Evolutionary conservation across 2,329 filamentous ascomycete species (phyloP).

Genomic region (Aspergillus sp.): DNA sequence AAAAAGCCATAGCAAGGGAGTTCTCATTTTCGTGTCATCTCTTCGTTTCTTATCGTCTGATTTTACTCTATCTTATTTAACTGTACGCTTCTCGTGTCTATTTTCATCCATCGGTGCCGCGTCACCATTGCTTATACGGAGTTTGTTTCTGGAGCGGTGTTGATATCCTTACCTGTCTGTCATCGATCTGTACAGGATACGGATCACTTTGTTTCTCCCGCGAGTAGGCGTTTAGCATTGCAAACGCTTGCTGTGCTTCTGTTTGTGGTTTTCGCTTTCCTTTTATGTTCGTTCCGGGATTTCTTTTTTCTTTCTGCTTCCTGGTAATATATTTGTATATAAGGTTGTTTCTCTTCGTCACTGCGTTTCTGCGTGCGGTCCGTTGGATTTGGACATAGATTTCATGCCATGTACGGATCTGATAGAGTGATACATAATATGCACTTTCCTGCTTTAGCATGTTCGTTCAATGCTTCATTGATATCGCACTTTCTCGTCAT

Average conservation of each 20-base stretch:
- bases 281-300: not conserved
- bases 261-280: not conserved
- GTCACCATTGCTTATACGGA: constrained; percentile 10
- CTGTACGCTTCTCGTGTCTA: constrained; percentile 8
- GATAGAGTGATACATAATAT: constrained; percentile 14
- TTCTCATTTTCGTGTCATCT: constrained; percentile 3
- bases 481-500: no score
- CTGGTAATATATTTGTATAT: constrained; percentile 14
- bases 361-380: not conserved
- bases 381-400: constrained; percentile 18
- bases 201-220: not conserved
- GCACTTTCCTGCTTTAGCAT: not conserved
- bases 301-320: constrained; percentile 2
- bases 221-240: not conserved
- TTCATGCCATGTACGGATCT: constrained; percentile 6
- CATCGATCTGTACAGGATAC: constrained; percentile 5
- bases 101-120: constrained; percentile 4
- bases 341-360: constrained; percentile 5
- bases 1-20: constrained; percentile 27
- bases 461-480: no score
- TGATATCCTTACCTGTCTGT: not conserved
- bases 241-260: not conserved
- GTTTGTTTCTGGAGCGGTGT: constrained; percentile 11
- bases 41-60: not conserved
- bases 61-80: constrained; percentile 2